Base-by-base conservation (phyloP, 192 early-diverging fungal species). In the Spizellomyces punctatus region DNA sequence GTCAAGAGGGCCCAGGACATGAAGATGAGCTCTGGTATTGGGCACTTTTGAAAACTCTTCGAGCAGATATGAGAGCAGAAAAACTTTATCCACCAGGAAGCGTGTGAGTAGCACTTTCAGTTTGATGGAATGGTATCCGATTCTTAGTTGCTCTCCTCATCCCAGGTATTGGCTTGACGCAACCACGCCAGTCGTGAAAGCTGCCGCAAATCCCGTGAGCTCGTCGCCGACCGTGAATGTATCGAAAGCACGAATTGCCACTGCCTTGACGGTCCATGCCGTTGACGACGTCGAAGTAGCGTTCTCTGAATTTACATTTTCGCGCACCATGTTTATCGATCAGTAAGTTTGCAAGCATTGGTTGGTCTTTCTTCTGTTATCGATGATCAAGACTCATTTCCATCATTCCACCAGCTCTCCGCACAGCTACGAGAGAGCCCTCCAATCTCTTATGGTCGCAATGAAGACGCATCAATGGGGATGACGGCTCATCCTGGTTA, bases 41-140 rank as follows among this genome's bases (percentile, higher is more conserved):
- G 91, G 89, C 91, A 8, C 74, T 93, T 49, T 84, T 92, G 66
- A 92, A 93, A 69, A 93, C 92, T 0, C 81, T 95, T 78, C 76
- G 91, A 2, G 91, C 93, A 2, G 91, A 88, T 56, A 95, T 95
- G 93, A 76, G 82, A 54, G 87, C 89, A 21, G 93, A 93, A 52
- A 95, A 95, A 64, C 81, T 95, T 14, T 95, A 76, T 58, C 78
- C 78, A 14, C 78, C 78, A 0, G 89, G 89, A 0, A 88, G 86
- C 7, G 88, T 93, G 16, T 95, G 85, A 63, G 68, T 67, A 27
- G 21, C 52, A 6, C 6, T 65, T 56, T 6, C 4, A 56, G n/a
- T 56, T 22, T 6, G 7, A 56, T 6, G 6, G n/a, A 22, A n/a
- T 7, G 54, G n/a, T 19, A 56, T 16, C 17, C 6, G 0, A 2